A percentile compares a stretch with the other conserved stretches of the same genome.
Conservation (phyloP, 2,329 filamentous ascomycete species). For the Xylaria sp. region DNA sequence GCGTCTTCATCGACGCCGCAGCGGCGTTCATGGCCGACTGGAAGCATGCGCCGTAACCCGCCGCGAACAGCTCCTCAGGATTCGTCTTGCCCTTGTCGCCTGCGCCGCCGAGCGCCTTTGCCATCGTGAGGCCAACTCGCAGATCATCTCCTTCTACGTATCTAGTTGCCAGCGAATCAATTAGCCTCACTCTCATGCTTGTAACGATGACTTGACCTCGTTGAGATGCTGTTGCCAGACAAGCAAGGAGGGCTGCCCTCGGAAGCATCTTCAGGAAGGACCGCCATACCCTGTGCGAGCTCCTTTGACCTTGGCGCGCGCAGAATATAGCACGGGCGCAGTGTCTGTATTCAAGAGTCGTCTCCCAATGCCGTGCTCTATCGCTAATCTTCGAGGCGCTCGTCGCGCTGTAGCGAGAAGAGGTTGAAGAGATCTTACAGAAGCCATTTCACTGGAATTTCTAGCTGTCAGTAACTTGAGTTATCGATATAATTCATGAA, state of each 20-base stretch:
- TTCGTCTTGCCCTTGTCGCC: slow-evolving; percentile 41
- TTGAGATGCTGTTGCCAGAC: not conserved
- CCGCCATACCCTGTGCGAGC: slow-evolving; percentile 37
- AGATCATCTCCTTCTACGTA: slow-evolving; percentile 38
- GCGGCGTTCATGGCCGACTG: slow-evolving; percentile 39
- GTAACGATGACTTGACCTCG: not conserved
- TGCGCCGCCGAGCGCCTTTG: slow-evolving; percentile 36
- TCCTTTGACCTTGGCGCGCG: slow-evolving; percentile 36
- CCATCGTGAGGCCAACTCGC: slow-evolving; percentile 35
- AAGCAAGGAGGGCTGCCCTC: not conserved
- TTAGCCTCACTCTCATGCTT: not conserved
- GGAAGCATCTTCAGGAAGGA: not conserved
- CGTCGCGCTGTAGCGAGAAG: slow-evolving; percentile 19
- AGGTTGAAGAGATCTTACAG: slow-evolving; percentile 16
- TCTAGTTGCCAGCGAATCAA: slow-evolving; percentile 1
- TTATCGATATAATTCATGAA: not conserved
- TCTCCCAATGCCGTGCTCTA: not conserved
- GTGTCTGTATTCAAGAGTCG: slow-evolving; percentile 38
- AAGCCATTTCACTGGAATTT: slow-evolving; percentile 25
- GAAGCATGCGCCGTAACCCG: slow-evolving; percentile 40
- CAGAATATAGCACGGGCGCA: slow-evolving; percentile 38
- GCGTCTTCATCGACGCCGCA: slow-evolving; percentile 29
- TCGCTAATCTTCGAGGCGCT: not conserved
- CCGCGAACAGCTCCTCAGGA: slow-evolving; percentile 40
- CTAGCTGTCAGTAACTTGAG: not conserved